Conservation (phyloP, 2,329 filamentous ascomycete genomes). For the Venturia oleaginea region DNA sequence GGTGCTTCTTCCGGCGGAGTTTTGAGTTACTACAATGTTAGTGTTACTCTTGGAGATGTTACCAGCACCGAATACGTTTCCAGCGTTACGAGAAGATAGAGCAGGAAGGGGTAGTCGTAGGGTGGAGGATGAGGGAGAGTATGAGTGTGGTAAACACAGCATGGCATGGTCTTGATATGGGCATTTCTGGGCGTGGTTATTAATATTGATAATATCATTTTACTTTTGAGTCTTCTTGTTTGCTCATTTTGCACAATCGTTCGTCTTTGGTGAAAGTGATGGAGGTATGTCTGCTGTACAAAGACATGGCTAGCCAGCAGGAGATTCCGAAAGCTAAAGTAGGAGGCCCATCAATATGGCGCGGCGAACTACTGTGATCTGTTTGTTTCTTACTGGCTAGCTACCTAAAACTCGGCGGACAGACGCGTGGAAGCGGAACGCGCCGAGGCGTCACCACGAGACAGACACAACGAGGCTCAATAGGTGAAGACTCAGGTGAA, state of each 20-base stretch:
- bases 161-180: neutral
- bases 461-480: too few species aligned
- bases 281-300: too few species aligned
- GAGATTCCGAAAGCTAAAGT: too few species aligned
- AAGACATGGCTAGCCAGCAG: too few species aligned
- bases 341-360: too few species aligned
- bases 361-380: too few species aligned
- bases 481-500: too few species aligned
- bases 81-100: neutral
- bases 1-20: slow-evolving; percentile 17
- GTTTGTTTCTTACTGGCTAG: neutral
- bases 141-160: neutral
- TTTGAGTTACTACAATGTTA: slow-evolving; percentile 7
- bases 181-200: neutral
- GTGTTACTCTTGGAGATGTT: neutral
- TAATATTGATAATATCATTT: neutral
- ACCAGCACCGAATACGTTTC: neutral
- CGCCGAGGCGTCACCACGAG: neutral
- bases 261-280: too few species aligned
- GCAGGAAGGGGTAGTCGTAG: too few species aligned
- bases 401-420: neutral
- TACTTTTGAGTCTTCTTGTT: too few species aligned
- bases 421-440: neutral
- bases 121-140: too few species aligned
- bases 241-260: too few species aligned